Base-by-base conservation (phyloP, 192 early-diverging fungal genomes). In the Coemansia asiatica region DNA sequence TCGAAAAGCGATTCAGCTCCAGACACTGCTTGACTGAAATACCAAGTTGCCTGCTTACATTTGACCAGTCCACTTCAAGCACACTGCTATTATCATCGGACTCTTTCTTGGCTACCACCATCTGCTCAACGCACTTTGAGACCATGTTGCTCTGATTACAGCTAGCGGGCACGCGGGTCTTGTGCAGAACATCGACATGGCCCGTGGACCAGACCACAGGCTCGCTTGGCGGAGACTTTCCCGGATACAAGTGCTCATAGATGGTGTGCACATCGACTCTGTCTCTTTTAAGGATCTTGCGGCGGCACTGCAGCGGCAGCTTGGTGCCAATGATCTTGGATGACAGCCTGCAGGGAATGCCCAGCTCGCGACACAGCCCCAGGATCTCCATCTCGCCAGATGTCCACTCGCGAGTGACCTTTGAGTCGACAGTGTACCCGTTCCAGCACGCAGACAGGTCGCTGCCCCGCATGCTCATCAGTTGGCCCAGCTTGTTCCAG, bases 311-410 rank as follows among this genome's bases (percentile, higher is more conserved):
- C 31, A 74, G 65, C 21, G 77, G 77, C 27, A 80, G 65, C 47
- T 80, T 80, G 18, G 77, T 68, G 7, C 64, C 65, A 15, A 80
- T 80, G 26, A 80, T 70, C 51, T 68, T 69, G 62, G 77, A 68
- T 1, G 77, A 64, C 22, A 62, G 55, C 23, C 71, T 55, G 47
- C 71, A 74, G 57, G 54, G 28, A 19, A 80, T 71, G 31, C 68
- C 68, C 44, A 71, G 50, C 4, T 60, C 48, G 23, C 71, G 72
- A 35, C 77, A 80, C 16, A 64, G 9, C 2, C 47, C 53, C 21
- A 80, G 54, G 1, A 74, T 49, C 31, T 67, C 72, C 23, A 67
- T 80, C 46, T 80, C 77, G 21, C 56, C 46, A 13, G 46, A 33
- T 0, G 68, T 64, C 77, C 77, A 80, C 21, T 60, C 51, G 23